Percentiles rank a stretch among this genome's conserved stretches.
Evolutionary conservation across 2,329 filamentous ascomycete genomes (phyloP).

Genomic region (Colletotrichum theobromicola): DNA sequence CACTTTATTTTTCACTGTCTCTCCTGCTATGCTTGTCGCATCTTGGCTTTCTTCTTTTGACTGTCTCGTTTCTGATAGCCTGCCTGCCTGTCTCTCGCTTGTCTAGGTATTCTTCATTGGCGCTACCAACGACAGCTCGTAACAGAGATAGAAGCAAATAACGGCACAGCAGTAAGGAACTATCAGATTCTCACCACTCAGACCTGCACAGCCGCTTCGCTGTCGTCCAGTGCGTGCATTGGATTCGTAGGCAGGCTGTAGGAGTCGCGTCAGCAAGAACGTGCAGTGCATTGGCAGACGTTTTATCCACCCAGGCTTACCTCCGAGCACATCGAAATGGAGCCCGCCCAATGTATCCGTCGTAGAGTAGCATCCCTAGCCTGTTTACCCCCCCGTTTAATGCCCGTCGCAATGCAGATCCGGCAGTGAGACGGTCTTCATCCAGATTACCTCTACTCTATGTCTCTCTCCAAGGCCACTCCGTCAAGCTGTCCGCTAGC

Average conservation of each 20-base stretch:
- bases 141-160: background rate
- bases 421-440: background rate
- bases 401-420: slow-evolving; percentile 8
- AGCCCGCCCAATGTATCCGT: background rate
- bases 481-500: background rate
- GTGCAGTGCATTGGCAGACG: slow-evolving; percentile 12
- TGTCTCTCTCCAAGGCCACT: background rate
- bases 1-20: background rate
- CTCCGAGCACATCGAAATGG: slow-evolving; percentile 8
- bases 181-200: background rate
- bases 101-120: background rate
- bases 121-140: background rate
- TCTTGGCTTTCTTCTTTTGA: background rate
- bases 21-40: background rate
- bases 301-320: background rate
- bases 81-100: background rate
- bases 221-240: background rate
- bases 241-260: background rate
- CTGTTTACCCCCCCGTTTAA: background rate
- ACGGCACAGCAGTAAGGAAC: background rate
- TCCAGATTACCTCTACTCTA: background rate
- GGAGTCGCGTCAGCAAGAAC: slow-evolving; percentile 16
- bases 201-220: slow-evolving; percentile 3
- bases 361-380: background rate
- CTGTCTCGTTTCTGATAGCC: background rate